Evolutionary conservation across 495 filamentous ascomycete species (phyloP).

Genomic region (Annulohypoxylon bovei): DNA sequence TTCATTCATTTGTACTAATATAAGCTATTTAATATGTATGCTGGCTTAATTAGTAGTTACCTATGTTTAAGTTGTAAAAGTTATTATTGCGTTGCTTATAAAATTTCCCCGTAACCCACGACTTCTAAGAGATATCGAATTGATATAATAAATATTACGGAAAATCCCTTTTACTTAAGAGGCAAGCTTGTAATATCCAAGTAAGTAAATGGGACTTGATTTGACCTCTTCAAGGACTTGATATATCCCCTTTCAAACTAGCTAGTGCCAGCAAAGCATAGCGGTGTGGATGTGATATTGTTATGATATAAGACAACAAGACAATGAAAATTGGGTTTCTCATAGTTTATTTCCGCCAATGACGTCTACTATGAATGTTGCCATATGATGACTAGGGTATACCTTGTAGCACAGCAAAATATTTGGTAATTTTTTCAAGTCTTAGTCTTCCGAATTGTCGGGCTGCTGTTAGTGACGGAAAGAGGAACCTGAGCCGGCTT

Average conservation of each 20-base stretch:
- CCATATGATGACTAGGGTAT: not conserved
- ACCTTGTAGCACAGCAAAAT: constrained; percentile 6
- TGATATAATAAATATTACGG: too few species aligned
- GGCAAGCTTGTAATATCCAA: not conserved
- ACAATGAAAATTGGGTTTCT: not conserved
- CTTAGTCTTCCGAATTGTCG: constrained; percentile 5
- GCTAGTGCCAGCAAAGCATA: not conserved
- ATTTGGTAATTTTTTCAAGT: constrained; percentile 6
- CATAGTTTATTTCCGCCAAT: not conserved
- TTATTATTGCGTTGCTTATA: too few species aligned
- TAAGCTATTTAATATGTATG: too few species aligned
- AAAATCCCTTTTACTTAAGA: not conserved
- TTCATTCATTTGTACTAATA: too few species aligned
- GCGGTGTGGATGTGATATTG: not conserved
- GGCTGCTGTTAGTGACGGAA: constrained; percentile 6
- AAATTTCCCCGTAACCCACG: too few species aligned
- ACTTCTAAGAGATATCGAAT: too few species aligned
- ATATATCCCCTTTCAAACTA: not conserved
- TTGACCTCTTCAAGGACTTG: not conserved
- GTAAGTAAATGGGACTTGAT: not conserved
- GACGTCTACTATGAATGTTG: not conserved
- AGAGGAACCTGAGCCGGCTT: not conserved
- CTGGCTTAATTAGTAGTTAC: too few species aligned
- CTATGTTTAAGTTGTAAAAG: too few species aligned
- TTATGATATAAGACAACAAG: too few species aligned